Base-by-base conservation (phyloP, 139 green algal species). In the Tetraselmis chui region DNA sequence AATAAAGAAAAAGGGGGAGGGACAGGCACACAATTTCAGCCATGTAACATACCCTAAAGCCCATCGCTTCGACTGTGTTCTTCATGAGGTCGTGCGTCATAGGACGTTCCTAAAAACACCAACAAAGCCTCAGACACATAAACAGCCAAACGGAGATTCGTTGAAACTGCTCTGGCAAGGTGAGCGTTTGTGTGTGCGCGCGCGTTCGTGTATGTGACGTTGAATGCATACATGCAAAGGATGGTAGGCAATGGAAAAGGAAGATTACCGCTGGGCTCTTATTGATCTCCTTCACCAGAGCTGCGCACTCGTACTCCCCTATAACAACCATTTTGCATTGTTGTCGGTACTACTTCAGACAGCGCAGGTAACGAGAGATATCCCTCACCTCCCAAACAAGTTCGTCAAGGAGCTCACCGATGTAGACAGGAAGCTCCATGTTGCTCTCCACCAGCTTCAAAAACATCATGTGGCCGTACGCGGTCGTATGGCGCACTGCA, bases 1-100 rank as follows among this genome's bases (percentile, higher is more conserved):
- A n/a, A n/a, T n/a, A n/a, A n/a, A n/a, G n/a, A n/a, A n/a, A n/a
- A n/a, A n/a, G n/a, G n/a, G n/a, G n/a, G n/a, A n/a, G n/a, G n/a
- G n/a, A 81, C 2, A n/a, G 27, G 25, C 30, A 80, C 25, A 23
- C 76, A 24, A 80, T 80, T 80, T 23, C 25, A n/a, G n/a, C n/a
- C n/a, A n/a, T 27, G 1, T 26, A 25, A 30, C 79, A 78, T 67
- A 90, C 83, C 29, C 83, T 80, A 83, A 82, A 92, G 18, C 91
- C 90, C 28, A 93, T 59, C 11, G 75, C 30, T 22, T 90, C 83
- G 26, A 93, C 76, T 32, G 85, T 87, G 67, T 86, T 90, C 76
- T 87, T 91, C 88, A 93, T 91, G 1, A 94, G 83, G 82, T 94
- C 91, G 45, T 94, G 87, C 0, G 90, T 93, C 78, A 92, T 84